phyloP scores from a whole-genome alignment of 139 green algal species.

The Nannochloris sp. region DNA sequence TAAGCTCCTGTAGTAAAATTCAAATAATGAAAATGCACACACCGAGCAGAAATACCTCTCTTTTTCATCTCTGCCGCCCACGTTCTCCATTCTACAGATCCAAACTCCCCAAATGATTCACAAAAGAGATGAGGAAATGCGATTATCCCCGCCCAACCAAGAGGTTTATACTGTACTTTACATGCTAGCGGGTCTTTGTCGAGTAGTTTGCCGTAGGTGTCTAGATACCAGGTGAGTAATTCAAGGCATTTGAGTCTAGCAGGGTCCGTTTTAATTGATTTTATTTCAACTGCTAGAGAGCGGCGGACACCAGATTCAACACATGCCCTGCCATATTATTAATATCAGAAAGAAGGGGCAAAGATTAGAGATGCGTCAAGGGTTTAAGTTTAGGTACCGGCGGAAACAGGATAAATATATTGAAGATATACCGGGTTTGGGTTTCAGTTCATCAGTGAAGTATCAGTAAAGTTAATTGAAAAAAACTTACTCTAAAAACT shows the following conservation, averaged over 20 bases:
- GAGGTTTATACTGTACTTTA: conserved; percentile 2
- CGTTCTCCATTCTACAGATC: not conserved
- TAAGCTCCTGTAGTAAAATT: too few relatives aligned
- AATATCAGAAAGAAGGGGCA: too few relatives aligned
- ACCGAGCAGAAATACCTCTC: not conserved
- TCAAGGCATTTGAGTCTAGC: conserved; percentile 3
- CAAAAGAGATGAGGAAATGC: conserved; percentile 36
- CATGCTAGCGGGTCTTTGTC: not conserved
- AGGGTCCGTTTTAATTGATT: not conserved
- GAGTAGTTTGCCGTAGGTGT: not conserved
- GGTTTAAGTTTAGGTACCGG: too few relatives aligned
- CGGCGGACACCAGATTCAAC: not conserved
- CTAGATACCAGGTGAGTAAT: conserved; percentile 14
- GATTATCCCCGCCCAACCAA: conserved; percentile 26
- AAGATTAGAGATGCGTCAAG: too few relatives aligned
- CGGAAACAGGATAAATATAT: not conserved
- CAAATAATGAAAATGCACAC: not conserved
- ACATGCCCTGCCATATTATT: conserved; percentile 10
- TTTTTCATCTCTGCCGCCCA: not conserved
- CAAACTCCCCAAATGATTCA: conserved; percentile 31
- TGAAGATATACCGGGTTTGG: not conserved
- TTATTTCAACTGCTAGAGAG: conserved; percentile 15
- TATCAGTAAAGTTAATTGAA: conserved; percentile 11
- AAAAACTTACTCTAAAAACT: conserved; percentile 24
- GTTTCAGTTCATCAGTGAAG: not conserved